Evolutionary conservation across 345 rosid species (phyloP).

Genomic region (Isatis tinctoria): DNA sequence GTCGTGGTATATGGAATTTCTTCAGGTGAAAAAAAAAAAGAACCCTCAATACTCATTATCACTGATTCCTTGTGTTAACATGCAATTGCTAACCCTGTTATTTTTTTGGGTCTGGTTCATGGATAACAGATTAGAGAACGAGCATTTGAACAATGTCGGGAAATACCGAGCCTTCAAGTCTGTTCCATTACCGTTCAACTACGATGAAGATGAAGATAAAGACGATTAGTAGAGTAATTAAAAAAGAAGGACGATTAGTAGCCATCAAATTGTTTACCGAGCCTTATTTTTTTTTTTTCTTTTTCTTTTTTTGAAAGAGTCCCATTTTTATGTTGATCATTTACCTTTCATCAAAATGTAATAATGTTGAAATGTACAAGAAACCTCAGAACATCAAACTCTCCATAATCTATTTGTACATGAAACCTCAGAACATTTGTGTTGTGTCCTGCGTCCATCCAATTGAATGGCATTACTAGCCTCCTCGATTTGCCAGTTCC

Average conservation of each 20-base stretch:
- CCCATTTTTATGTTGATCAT: too few relatives aligned
- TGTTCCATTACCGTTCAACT: slow-evolving; percentile 61
- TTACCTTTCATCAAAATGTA: too few relatives aligned
- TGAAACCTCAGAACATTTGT: too few relatives aligned
- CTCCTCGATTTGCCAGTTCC: slow-evolving; percentile 87
- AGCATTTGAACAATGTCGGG: slow-evolving; percentile 73
- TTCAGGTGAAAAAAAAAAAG: slow-evolving; percentile 38
- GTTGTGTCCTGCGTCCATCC: slow-evolving; percentile 67
- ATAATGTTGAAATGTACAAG: too few relatives aligned
- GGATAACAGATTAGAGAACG: slow-evolving; percentile 58
- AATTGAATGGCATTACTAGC: slow-evolving; percentile 82
- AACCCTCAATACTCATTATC: neutral
- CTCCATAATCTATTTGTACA: too few relatives aligned
- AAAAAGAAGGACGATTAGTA: slow-evolving; percentile 35
- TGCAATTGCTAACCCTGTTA: neutral
- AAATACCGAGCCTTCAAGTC: slow-evolving; percentile 64
- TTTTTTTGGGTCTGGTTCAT: slow-evolving; percentile 8
- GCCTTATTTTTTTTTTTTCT: too few relatives aligned
- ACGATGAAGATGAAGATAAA: slow-evolving; percentile 43
- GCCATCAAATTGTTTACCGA: neutral
- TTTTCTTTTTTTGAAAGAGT: too few relatives aligned
- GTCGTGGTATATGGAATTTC: slow-evolving; percentile 77
- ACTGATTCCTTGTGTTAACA: neutral
- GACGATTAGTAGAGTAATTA: slow-evolving; percentile 37
- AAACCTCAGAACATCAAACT: too few relatives aligned